Evolutionary conservation across 352 stramenopile species (phyloP), one percentile per base, ranked within the genome.

Genomic region (Globisporangium sylvaticum): DNA sequence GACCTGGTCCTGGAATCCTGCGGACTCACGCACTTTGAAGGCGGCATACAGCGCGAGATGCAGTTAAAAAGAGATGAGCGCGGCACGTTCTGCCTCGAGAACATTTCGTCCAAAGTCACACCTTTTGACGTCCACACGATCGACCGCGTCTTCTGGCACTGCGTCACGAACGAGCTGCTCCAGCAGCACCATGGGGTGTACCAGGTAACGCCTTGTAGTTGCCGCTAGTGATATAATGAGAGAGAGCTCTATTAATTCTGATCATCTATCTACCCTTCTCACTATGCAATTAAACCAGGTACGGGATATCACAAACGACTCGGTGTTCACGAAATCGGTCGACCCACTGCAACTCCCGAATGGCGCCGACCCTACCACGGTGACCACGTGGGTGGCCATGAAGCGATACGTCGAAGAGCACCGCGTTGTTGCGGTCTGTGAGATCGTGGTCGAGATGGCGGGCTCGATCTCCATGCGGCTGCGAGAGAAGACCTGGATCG

Each of bases 401-500:
- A 64, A 65, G 29, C 74, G 72, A 4, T 65, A 70, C 24, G 58
- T 75, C 14, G 72, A 78, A 46, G 27, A 68, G 6, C 63, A 73
- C 18, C 66, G 69, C n/a, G 56, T 79, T 14, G 60, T 77, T 4
- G 71, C 75, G 12, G 66, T 81, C 4, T 81, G 74, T 66, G 70
- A 53, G 32, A 67, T 61, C 20, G 62, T 71, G 37, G 63, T 81
- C 2, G 58, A 79, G 46, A 79, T 76, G 18, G 67, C 70, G 2
- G 72, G 70, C 22, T 70, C 65, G 0, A 44, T 76, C 1, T 75
- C 58, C 14, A 61, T 81, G 2, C 67, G 70, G 3, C 46, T 81
- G 15, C 72, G 50, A 27, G 72, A 79, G 20, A 73, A 73, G 66
- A 73, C 72, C n/a, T 78, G 70, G 72, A 78, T 62, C 27, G 55